These are phyloP conservation scores for Penicillium steckii DNA, from an alignment of 495 filamentous ascomycete genomes.

Conservation along the genomic window DNA sequence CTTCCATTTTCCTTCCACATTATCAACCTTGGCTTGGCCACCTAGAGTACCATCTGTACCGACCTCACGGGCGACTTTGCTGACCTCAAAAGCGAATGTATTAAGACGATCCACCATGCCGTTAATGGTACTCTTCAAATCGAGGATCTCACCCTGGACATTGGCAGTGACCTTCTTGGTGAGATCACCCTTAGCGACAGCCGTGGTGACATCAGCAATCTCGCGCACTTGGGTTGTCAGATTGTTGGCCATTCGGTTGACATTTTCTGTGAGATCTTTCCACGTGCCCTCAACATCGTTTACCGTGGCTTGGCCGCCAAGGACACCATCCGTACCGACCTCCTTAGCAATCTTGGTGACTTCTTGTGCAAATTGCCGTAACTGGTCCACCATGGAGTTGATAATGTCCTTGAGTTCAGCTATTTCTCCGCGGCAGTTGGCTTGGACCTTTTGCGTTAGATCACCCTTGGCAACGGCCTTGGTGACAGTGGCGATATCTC, in stretches of 20 bases:
- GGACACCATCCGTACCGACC: conserved; percentile 92
- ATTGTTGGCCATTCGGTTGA: conserved; percentile 99
- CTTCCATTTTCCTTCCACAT: conserved; percentile 99
- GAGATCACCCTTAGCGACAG: conserved; percentile 91
- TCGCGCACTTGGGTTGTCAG: conserved; percentile 97
- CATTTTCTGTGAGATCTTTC: conserved; percentile 95
- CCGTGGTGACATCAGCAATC: conserved; percentile 96
- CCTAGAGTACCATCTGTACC: conserved; percentile 95
- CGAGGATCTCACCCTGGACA: conserved; percentile 92
- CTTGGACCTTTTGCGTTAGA: conserved; percentile 94
- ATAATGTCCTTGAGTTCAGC: conserved; percentile 94
- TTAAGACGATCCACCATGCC: conserved; percentile 98
- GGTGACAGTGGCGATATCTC: conserved; percentile 98
- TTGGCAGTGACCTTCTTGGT: conserved; percentile 96
- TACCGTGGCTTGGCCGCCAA: conserved; percentile 94
- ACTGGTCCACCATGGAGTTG: conserved; percentile 98
- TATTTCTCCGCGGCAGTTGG: conserved; percentile 95
- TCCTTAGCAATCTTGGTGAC: conserved; percentile 97
- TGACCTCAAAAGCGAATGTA: conserved; percentile 97
- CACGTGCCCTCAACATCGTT: conserved; percentile 97
- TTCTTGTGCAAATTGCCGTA: conserved; percentile 95
- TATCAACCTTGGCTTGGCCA: conserved; percentile 93
- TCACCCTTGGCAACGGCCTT: conserved; percentile 96
- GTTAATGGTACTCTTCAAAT: conserved; percentile 97
- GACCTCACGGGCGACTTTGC: conserved; percentile 97